phyloP scores from a whole-genome alignment of 73 alveolate genomes.

The Paramecium sexaurelia region DNA sequence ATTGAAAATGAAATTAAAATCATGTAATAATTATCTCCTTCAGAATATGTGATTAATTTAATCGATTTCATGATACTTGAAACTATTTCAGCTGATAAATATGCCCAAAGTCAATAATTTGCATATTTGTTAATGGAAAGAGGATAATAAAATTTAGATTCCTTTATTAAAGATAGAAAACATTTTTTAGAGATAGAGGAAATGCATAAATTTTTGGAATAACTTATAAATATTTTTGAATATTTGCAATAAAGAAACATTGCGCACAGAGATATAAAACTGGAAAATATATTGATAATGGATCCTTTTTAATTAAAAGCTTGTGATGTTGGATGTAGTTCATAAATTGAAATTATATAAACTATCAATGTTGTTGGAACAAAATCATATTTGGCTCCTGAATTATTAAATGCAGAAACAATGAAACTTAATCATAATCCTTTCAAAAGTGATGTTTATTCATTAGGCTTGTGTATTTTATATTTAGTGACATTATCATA shows the following conservation, averaged over 20 bases:
- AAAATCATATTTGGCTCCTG: slow-evolving; percentile 43
- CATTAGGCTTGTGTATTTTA: slow-evolving; percentile 26
- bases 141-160: background rate
- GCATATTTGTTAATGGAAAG: slow-evolving; percentile 16
- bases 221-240: slow-evolving; percentile 75
- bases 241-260: slow-evolving; percentile 78
- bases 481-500: background rate
- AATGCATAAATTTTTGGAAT: background rate
- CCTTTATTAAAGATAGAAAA: background rate
- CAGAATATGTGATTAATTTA: slow-evolving; percentile 9
- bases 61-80: slow-evolving; percentile 1
- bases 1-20: slow-evolving; percentile 5
- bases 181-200: background rate
- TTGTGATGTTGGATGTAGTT: slow-evolving; percentile 54
- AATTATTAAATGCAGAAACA: slow-evolving; percentile 12
- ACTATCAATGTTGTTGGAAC: slow-evolving; percentile 35
- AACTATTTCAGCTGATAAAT: slow-evolving; percentile 1
- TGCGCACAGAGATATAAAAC: slow-evolving; percentile 88
- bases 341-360: background rate
- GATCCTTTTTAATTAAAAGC: slow-evolving; percentile 22
- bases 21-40: background rate
- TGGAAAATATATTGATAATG: slow-evolving; percentile 78
- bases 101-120: background rate
- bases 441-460: slow-evolving; percentile 43
- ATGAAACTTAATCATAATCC: background rate